Evolutionary conservation across 1,139 yeast species (phyloP).

Genomic region (Kurtzmaniella quercitrusa): DNA sequence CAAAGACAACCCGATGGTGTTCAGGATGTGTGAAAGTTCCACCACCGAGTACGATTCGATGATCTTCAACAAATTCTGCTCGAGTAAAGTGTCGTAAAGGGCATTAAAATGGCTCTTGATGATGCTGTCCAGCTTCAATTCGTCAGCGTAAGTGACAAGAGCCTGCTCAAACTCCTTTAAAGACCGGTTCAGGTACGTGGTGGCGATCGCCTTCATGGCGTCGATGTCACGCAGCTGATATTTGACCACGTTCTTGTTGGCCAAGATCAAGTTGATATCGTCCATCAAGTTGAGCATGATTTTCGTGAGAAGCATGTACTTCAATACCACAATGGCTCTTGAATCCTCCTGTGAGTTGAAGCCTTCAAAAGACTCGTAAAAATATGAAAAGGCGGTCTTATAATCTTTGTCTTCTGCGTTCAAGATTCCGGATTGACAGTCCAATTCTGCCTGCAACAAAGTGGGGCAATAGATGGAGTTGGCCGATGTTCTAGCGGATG

Average conservation of each 20-base stretch:
- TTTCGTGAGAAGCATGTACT: slow-evolving; percentile 88
- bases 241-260: slow-evolving; percentile 75
- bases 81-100: slow-evolving; percentile 86
- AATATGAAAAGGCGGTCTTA: slow-evolving; percentile 92
- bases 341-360: slow-evolving; percentile 60
- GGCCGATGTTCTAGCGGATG: slow-evolving; percentile 95
- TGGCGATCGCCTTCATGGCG: slow-evolving; percentile 91
- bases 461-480: slow-evolving; percentile 95
- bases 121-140: slow-evolving; percentile 81
- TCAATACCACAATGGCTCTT: slow-evolving; percentile 72
- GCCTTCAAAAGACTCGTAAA: slow-evolving; percentile 92
- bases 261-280: slow-evolving; percentile 75
- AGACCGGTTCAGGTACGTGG: slow-evolving; percentile 86
- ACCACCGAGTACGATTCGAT: slow-evolving; percentile 96
- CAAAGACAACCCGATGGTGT: slow-evolving; percentile 80
- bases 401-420: slow-evolving; percentile 97
- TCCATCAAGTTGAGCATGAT: slow-evolving; percentile 87
- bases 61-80: slow-evolving; percentile 88
- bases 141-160: slow-evolving; percentile 63
- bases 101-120: slow-evolving; percentile 91
- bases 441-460: slow-evolving; percentile 89
- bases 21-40: slow-evolving; percentile 83
- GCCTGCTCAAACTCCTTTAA: slow-evolving; percentile 86
- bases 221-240: slow-evolving; percentile 73
- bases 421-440: slow-evolving; percentile 90